Evolutionary conservation across 805 yeast species (phyloP).

Genomic region (Sporopachydermia quercuum): DNA sequence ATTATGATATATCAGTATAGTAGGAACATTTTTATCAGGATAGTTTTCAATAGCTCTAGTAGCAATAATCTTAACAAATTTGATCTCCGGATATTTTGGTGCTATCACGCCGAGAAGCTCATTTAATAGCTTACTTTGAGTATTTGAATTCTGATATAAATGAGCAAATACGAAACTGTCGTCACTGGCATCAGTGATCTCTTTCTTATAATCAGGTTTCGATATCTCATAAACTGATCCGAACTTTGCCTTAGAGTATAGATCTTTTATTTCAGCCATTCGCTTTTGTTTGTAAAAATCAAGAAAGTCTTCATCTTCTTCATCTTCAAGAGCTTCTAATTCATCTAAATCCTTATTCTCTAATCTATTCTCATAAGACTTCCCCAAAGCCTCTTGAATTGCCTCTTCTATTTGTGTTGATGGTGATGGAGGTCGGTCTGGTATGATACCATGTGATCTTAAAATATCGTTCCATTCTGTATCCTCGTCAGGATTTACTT

Average conservation of each 20-base stretch:
- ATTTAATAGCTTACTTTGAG: slow-evolving; percentile 61
- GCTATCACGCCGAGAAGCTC: slow-evolving; percentile 47
- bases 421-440: slow-evolving; percentile 82
- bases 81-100: slow-evolving; percentile 58
- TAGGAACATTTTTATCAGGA: slow-evolving; percentile 85
- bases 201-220: slow-evolving; percentile 77
- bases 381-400: slow-evolving; percentile 61
- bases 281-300: slow-evolving; percentile 65
- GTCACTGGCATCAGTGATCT: slow-evolving; percentile 70
- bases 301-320: slow-evolving; percentile 64
- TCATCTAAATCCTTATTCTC: slow-evolving; percentile 69
- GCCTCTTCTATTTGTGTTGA: slow-evolving; percentile 80
- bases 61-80: slow-evolving; percentile 87
- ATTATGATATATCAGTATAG: slow-evolving; percentile 67
- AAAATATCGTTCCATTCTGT: slow-evolving; percentile 98
- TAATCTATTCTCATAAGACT: slow-evolving; percentile 70
- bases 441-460: slow-evolving; percentile 80
- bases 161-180: slow-evolving; percentile 61
- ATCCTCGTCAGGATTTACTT: slow-evolving; percentile 90
- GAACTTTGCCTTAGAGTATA: slow-evolving; percentile 41
- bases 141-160: slow-evolving; percentile 47
- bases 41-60: slow-evolving; percentile 83
- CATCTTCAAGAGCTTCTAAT: slow-evolving; percentile 77
- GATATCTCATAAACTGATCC: slow-evolving; percentile 69
- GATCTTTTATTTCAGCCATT: slow-evolving; percentile 51